Evolutionary conservation across 2,329 filamentous ascomycete genomes (phyloP).

Genomic region (Talaromyces sp.): DNA sequence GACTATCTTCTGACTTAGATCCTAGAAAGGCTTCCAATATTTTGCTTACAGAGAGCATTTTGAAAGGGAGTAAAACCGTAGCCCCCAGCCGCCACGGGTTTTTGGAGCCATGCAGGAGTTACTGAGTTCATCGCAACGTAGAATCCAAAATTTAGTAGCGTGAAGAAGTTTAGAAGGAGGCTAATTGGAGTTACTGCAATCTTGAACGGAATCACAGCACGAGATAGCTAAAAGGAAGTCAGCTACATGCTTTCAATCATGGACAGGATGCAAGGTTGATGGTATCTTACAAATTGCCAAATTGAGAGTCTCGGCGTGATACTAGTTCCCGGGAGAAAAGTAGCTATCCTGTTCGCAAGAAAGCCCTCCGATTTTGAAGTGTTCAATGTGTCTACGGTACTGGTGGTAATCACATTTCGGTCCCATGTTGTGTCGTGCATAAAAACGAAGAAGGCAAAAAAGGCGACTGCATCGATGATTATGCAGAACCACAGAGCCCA

Average conservation of each 20-base stretch:
- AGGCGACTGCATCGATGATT: constrained; percentile 3
- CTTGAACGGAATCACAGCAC: not conserved
- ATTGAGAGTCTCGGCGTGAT: not conserved
- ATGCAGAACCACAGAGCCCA: constrained; percentile 11
- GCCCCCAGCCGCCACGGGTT: not conserved
- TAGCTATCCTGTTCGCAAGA: constrained; percentile 10
- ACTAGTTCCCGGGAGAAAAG: constrained; percentile 8
- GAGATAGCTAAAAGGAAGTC: not conserved
- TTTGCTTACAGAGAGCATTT: constrained; percentile 13
- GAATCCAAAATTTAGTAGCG: constrained; percentile 9
- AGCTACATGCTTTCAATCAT: not conserved
- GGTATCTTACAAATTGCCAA: not conserved
- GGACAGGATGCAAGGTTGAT: not conserved
- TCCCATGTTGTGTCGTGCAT: constrained; percentile 11
- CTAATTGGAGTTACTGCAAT: constrained; percentile 10
- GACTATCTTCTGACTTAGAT: too few species aligned
- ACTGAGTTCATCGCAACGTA: constrained; percentile 13
- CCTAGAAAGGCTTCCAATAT: too few species aligned
- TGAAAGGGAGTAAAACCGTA: constrained; percentile 9
- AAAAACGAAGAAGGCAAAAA: constrained; percentile 11
- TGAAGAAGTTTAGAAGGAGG: not conserved
- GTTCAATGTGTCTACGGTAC: not conserved
- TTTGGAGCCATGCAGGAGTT: constrained; percentile 8
- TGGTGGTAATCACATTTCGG: not conserved
- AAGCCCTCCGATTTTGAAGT: constrained; percentile 1